Conservation (phyloP, 768 basidiomycete species). For the Naganishia onofrii region DNA sequence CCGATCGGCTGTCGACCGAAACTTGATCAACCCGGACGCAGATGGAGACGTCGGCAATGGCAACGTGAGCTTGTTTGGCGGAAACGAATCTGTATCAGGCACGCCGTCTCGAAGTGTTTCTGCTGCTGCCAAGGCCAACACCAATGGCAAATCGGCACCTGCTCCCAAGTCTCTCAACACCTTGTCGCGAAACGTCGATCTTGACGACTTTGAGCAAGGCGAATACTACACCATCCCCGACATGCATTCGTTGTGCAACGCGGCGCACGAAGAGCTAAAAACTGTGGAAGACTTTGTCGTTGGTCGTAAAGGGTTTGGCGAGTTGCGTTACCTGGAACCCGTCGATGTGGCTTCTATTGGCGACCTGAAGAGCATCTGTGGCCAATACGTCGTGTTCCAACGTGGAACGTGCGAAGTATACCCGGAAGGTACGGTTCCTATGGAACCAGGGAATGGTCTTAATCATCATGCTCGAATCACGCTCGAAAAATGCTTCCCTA, state of each 20-base stretch:
- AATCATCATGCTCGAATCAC: constrained; percentile 80
- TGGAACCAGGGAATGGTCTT: constrained; percentile 75
- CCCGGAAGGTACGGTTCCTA: constrained; percentile 84
- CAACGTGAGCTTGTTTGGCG: constrained; percentile 37
- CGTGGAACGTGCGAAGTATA: constrained; percentile 84
- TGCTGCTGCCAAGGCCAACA: background rate
- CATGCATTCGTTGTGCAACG: constrained; percentile 66
- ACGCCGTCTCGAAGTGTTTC: constrained; percentile 26
- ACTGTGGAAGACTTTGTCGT: constrained; percentile 75
- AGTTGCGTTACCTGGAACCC: constrained; percentile 74
- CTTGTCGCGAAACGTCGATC: constrained; percentile 25
- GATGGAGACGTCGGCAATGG: constrained; percentile 34
- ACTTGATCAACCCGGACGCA: constrained; percentile 34
- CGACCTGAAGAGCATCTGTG: constrained; percentile 75
- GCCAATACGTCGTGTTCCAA: constrained; percentile 81
- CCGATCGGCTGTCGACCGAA: constrained; percentile 37
- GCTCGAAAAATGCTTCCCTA: constrained; percentile 77
- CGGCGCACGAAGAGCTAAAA: constrained; percentile 70
- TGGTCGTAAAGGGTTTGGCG: constrained; percentile 86
- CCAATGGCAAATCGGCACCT: background rate
- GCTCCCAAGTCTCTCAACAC: constrained; percentile 18
- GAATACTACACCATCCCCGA: constrained; percentile 89
- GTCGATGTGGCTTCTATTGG: constrained; percentile 79
- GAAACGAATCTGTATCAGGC: constrained; percentile 25
- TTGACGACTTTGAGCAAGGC: constrained; percentile 64